Evolutionary conservation across 2,329 filamentous ascomycete species (phyloP).

Genomic region (Diaporthe velutina): DNA sequence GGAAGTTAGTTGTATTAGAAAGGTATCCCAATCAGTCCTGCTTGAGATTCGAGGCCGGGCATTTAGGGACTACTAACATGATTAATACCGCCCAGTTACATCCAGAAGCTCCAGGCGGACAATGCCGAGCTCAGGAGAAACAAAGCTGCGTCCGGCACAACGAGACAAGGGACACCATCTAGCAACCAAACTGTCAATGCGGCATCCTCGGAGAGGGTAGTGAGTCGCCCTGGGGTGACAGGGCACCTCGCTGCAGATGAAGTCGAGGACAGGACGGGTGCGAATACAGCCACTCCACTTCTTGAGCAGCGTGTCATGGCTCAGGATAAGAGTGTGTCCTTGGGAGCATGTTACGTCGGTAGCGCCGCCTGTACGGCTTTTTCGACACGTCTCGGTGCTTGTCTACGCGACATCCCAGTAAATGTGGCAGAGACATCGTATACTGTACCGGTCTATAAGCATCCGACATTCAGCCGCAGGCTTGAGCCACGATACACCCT

Average conservation of each 20-base stretch:
- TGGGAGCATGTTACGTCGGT: slow-evolving; percentile 40
- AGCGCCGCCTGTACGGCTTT: slow-evolving; percentile 42
- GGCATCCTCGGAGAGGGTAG: background rate
- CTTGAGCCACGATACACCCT: slow-evolving; percentile 43
- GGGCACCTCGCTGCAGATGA: background rate
- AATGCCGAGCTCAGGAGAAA: slow-evolving; percentile 39
- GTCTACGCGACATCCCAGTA: background rate
- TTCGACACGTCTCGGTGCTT: slow-evolving; percentile 33
- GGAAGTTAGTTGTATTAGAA: slow-evolving; percentile 42
- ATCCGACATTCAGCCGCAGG: slow-evolving; percentile 34
- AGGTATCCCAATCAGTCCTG: slow-evolving; percentile 31
- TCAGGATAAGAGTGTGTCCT: slow-evolving; percentile 36
- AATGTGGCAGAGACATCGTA: slow-evolving; percentile 25
- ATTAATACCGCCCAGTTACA: slow-evolving; percentile 33
- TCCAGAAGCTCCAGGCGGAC: slow-evolving; percentile 41
- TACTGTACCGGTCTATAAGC: slow-evolving; percentile 40
- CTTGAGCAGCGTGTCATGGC: slow-evolving; percentile 40
- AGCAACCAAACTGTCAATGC: background rate
- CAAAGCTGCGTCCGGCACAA: background rate
- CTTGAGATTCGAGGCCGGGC: too few relatives aligned
- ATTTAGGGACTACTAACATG: background rate
- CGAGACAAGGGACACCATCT: slow-evolving; percentile 6
- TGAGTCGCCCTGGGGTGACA: background rate
- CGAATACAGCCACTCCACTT: slow-evolving; percentile 39
- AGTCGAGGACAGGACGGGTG: slow-evolving; percentile 40